phyloP scores from a whole-genome alignment of 306 rosid species.

The Hippophae tibetana region DNA sequence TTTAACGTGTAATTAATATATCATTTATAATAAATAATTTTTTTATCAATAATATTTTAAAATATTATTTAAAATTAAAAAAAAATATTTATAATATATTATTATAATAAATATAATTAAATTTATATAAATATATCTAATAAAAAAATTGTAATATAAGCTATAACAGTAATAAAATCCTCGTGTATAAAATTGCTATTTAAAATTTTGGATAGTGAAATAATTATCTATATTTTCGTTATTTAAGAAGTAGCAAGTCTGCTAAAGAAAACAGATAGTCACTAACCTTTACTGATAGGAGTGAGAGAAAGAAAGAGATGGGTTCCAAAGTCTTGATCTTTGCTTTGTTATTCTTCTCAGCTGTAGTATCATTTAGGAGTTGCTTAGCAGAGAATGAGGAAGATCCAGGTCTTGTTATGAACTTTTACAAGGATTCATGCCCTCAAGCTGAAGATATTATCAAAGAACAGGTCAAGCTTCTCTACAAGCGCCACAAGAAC shows the following conservation, averaged over 20 bases:
- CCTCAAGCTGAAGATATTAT: conserved; percentile 97
- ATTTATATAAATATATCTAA: too few species aligned
- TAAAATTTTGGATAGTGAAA: neutral
- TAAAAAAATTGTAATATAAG: too few species aligned
- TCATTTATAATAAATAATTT: too few species aligned
- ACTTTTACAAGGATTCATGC: conserved; percentile 81
- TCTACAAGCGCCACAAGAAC: conserved; percentile 99
- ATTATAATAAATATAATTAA: too few species aligned
- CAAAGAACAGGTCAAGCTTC: conserved; percentile 85
- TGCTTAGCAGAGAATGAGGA: conserved; percentile 32
- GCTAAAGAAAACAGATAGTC: conserved; percentile 7
- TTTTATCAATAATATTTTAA: too few species aligned
- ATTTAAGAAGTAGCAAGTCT: conserved; percentile 31
- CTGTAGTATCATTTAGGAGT: conserved; percentile 16
- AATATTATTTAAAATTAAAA: too few species aligned
- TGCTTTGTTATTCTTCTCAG: conserved; percentile 38
- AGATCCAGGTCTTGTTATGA: conserved; percentile 51
- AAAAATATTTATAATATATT: too few species aligned
- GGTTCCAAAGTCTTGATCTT: conserved; percentile 28
- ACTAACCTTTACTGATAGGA: conserved; percentile 1
- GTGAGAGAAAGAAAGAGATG: conserved; percentile 32
- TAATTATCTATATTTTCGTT: conserved; percentile 13
- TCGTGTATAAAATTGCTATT: too few species aligned
- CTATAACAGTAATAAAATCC: too few species aligned
- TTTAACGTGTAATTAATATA: too few species aligned